These are phyloP conservation scores for Irpex sp. DNA, from an alignment of 1,284 basidiomycete species.

Conservation along the genomic window DNA sequence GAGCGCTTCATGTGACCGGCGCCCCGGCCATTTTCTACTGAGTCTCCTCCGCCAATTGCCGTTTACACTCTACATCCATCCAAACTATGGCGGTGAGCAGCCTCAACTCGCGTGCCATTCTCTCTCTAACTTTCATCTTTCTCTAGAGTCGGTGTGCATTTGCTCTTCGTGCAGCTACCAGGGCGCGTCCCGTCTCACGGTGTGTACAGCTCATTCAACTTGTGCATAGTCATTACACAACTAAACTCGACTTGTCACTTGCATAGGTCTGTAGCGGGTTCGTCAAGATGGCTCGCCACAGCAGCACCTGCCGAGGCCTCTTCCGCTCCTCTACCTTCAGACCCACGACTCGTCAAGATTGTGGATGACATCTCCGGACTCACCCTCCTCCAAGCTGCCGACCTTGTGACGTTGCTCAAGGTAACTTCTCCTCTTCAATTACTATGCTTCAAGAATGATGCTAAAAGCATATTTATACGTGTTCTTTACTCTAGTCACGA, in stretches of 20 bases:
- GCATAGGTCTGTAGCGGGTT: constrained; percentile 17
- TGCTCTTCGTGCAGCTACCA: constrained; percentile 43
- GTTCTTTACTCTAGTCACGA: constrained; percentile 56
- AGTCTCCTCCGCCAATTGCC: constrained; percentile 14
- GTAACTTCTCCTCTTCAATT: constrained; percentile 38
- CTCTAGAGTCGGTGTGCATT: constrained; percentile 45
- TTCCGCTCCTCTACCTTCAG: constrained; percentile 39
- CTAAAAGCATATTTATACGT: neutral
- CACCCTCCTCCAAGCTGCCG: constrained; percentile 94
- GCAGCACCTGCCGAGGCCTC: constrained; percentile 43
- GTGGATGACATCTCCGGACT: constrained; percentile 93
- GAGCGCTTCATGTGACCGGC: constrained; percentile 7
- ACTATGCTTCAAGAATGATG: neutral
- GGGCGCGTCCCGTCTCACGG: constrained; percentile 34
- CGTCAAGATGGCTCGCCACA: constrained; percentile 33
- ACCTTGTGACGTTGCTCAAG: constrained; percentile 91
- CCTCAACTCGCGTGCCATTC: neutral
- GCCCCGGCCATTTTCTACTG: constrained; percentile 13
- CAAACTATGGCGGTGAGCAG: constrained; percentile 30
- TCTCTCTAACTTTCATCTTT: neutral
- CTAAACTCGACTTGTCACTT: neutral
- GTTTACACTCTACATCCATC: constrained; percentile 11
- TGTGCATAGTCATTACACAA: constrained; percentile 6
- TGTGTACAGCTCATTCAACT: constrained; percentile 19
- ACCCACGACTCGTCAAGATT: constrained; percentile 78